Conservation (phyloP, 2,329 filamentous ascomycete species). For the Hymenoscyphus albidus region DNA sequence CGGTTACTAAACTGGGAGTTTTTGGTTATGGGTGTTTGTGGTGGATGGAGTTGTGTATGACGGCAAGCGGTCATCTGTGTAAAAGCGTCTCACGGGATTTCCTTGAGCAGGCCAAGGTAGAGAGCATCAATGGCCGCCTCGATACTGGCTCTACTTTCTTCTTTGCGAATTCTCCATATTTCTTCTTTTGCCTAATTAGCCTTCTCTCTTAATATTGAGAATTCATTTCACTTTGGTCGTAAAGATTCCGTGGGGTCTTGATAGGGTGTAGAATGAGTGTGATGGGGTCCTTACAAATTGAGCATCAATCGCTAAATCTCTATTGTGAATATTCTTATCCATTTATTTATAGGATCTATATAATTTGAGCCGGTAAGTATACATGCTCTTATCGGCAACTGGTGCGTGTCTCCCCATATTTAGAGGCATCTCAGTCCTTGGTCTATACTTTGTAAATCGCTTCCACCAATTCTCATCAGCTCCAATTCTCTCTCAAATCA, state of each 20-base stretch:
- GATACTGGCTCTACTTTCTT: slow-evolving; percentile 32
- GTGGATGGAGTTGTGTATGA: slow-evolving; percentile 26
- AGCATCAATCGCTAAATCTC: not conserved
- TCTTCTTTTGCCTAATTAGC: slow-evolving; percentile 37
- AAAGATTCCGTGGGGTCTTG: slow-evolving; percentile 20
- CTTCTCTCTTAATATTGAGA: slow-evolving; percentile 32
- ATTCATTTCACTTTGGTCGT: slow-evolving; percentile 32
- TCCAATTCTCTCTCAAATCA: not conserved
- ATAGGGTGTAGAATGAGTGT: slow-evolving; percentile 20
- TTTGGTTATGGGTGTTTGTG: slow-evolving; percentile 13
- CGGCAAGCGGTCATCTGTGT: slow-evolving; percentile 30
- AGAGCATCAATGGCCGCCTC: slow-evolving; percentile 29
- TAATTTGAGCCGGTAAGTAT: not conserved
- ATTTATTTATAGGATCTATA: slow-evolving; percentile 7
- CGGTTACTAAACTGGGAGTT: slow-evolving; percentile 67
- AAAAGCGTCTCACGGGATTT: slow-evolving; percentile 34
- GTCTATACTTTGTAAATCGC: not conserved
- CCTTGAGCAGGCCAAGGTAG: slow-evolving; percentile 30
- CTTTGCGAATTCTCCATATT: slow-evolving; percentile 30
- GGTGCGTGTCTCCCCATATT: not conserved
- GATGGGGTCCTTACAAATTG: slow-evolving; percentile 6
- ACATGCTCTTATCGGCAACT: not conserved
- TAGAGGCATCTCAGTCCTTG: not conserved
- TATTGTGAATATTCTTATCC: not conserved
- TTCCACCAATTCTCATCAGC: not conserved